These are phyloP conservation scores for Pezicula radicicola DNA, from an alignment of 2,329 filamentous ascomycete species.

Conservation along the genomic window DNA sequence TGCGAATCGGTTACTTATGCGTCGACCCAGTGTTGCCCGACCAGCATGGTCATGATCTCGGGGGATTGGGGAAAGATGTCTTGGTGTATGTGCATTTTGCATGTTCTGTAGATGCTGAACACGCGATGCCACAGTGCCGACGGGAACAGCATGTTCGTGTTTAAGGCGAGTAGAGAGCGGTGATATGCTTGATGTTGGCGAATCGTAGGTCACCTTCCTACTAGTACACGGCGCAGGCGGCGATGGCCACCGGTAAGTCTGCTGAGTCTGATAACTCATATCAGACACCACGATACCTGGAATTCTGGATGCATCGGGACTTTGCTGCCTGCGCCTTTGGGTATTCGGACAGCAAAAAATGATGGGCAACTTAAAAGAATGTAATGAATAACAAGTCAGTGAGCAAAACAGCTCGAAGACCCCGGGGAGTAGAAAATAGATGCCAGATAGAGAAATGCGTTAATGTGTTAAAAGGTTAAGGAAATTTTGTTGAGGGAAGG, in stretches of 20 bases:
- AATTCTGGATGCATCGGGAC: neutral
- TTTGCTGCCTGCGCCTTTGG: neutral
- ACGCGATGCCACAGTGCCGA: slow-evolving; percentile 32
- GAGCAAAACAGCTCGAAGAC: neutral
- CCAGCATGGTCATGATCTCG: slow-evolving; percentile 23
- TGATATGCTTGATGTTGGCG: neutral
- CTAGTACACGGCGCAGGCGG: neutral
- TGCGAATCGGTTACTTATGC: slow-evolving; percentile 18
- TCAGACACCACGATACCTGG: neutral
- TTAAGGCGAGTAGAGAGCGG: slow-evolving; percentile 1
- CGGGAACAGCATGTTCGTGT: slow-evolving; percentile 22
- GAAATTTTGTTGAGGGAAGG: neutral
- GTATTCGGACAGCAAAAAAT: neutral
- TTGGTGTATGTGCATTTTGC: slow-evolving; percentile 16
- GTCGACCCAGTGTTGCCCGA: slow-evolving; percentile 29
- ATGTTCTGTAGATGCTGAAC: slow-evolving; percentile 29
- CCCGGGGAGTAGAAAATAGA: neutral
- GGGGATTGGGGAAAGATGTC: slow-evolving; percentile 13
- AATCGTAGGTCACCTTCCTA: neutral
- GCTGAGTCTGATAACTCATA: neutral
- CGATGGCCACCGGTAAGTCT: neutral
- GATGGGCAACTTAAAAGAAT: neutral
- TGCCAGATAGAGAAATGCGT: neutral
- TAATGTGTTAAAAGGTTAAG: too few relatives aligned
- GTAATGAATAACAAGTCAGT: neutral